Percentiles rank a stretch among this genome's conserved stretches.
Evolutionary conservation across 139 green algal species (phyloP).

Genomic region (Dunaliella primolecta): DNA sequence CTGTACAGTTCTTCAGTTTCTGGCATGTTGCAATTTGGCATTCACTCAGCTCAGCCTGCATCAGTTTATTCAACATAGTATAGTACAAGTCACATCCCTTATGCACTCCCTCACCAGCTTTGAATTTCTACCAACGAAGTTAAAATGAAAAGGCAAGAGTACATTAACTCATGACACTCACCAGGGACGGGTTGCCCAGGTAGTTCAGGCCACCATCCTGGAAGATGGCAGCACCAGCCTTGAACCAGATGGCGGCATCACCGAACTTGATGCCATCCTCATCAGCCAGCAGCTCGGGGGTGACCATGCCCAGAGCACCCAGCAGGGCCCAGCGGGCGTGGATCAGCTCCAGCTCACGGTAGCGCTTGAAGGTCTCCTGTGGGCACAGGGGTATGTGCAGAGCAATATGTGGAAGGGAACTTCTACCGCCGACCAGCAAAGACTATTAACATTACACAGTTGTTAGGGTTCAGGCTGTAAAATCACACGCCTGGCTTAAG

Average conservation of each 20-base stretch:
- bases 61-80: neutral
- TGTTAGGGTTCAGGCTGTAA: neutral
- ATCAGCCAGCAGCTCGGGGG: slow-evolving; percentile 37
- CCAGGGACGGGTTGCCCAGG: slow-evolving; percentile 55
- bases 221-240: slow-evolving; percentile 85
- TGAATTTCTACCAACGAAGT: neutral
- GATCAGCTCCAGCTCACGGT: slow-evolving; percentile 72
- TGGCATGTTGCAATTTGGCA: neutral
- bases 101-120: neutral
- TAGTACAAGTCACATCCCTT: neutral
- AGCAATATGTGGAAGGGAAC: slow-evolving; percentile 32
- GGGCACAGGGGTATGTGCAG: slow-evolving; percentile 55
- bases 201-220: slow-evolving; percentile 77
- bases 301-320: slow-evolving; percentile 39
- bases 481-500: no score
- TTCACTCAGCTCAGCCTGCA: neutral
- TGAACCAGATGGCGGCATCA: slow-evolving; percentile 83
- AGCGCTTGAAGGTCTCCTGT: slow-evolving; percentile 87
- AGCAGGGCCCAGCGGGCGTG: slow-evolving; percentile 87
- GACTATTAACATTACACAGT: slow-evolving; percentile 70
- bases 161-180: slow-evolving; percentile 50
- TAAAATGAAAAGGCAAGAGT: neutral
- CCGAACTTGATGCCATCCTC: slow-evolving; percentile 43
- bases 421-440: no score
- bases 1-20: neutral